phyloP scores from a whole-genome alignment of 345 rosid genomes.

The Moricandia moricandioides region DNA sequence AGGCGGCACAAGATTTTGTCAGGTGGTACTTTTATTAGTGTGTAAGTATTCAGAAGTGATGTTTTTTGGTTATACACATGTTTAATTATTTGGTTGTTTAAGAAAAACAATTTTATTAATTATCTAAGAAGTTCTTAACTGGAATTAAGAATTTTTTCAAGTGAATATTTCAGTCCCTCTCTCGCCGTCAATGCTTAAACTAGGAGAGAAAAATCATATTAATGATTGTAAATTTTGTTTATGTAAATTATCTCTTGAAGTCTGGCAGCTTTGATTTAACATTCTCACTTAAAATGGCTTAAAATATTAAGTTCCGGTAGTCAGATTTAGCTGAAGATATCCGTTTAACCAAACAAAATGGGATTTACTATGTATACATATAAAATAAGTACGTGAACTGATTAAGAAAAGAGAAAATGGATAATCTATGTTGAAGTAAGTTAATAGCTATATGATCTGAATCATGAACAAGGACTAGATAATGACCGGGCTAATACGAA shows the following conservation, averaged over 20 bases:
- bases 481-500: background rate
- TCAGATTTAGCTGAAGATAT: background rate
- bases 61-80: conserved; percentile 2
- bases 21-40: conserved; percentile 16
- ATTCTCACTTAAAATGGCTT: background rate
- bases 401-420: background rate
- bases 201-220: background rate
- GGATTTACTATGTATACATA: background rate
- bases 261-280: background rate
- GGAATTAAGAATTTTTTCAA: background rate
- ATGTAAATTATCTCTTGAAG: background rate
- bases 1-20: background rate
- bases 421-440: background rate
- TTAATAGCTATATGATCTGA: background rate
- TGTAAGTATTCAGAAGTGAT: conserved; percentile 17
- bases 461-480: background rate
- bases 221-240: background rate
- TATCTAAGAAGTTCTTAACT: background rate
- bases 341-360: background rate
- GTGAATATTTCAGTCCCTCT: background rate
- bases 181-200: background rate
- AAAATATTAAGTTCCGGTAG: background rate
- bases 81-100: background rate
- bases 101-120: background rate
- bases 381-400: background rate